Evolutionary conservation across 2,329 filamentous ascomycete genomes (phyloP), one percentile per base, ranked within the genome.

Genomic region (Aureobasidium sp.): DNA sequence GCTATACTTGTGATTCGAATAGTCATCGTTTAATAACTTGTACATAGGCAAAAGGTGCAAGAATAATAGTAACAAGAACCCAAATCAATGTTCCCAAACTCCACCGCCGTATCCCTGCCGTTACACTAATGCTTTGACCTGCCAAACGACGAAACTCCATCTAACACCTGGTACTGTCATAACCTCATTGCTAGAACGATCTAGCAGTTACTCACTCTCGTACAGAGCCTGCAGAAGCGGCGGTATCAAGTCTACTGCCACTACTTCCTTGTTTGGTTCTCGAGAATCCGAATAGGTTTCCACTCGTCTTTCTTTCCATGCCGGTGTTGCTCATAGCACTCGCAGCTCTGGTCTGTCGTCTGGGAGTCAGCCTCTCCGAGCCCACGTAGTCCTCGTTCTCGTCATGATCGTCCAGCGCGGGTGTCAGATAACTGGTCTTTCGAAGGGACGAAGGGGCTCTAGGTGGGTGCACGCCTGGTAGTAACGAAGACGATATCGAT

Each of bases 371-470:
- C 9, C 34, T 27, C 2, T 31, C 44, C n/a, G 56, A 11, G 37
- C 41, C 17, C 20, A 25, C 9, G n/a, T 41, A 42, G n/a, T 41
- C 47, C 11, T 44, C 47, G 11, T 61, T 29, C 47, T 61, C 37
- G n/a, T 61, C 57, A 17, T 51, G 45, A 12, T 61, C 36, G 7
- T 31, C 47, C 20, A 61, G 25, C 7, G 57, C 44, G 9, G 57
- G 57, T 11, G 45, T 22, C 3, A 52, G 20, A 27, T 52, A 61
- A 8, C 57, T 61, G 27, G 47, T 61, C 25, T 61, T 61, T n/a
- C 57, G 57, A 12, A 61, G 57, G 8, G 57, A 42, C 1, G 57
- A 61, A 3, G 36, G 57, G 11, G 57, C 57, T 34, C 57, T 15
- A 36, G 36, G 57, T 11, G 36, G 57, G n/a, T 37, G 27, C 34